Percentiles rank a stretch among this genome's conserved stretches.
Conservation (phyloP, 1,139 yeast species). For the Kazachstania sp. region DNA sequence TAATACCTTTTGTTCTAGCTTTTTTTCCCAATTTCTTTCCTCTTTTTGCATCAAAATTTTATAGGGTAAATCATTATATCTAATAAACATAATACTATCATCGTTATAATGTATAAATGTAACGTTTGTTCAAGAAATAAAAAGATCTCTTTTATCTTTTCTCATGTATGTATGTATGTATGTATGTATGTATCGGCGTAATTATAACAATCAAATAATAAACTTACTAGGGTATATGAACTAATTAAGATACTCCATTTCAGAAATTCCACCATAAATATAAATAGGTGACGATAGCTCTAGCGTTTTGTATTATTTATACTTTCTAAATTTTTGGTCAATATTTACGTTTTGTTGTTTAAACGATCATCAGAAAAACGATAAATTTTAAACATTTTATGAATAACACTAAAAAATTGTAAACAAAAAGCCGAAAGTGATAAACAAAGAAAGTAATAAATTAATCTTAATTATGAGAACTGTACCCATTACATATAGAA, state of each 20-base stretch:
- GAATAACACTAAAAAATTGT: not conserved
- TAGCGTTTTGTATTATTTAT: no score
- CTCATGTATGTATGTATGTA: no score
- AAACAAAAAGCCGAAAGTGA: not conserved
- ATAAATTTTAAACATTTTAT: not conserved
- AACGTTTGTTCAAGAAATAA: not conserved
- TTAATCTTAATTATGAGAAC: no score
- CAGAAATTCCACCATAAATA: no score
- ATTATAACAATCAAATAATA: no score
- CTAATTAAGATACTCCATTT: no score
- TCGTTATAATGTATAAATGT: not conserved
- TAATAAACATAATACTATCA: not conserved
- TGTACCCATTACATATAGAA: no score
- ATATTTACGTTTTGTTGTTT: not conserved
- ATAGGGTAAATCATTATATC: not conserved
- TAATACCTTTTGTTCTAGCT: not conserved
- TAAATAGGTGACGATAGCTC: no score
- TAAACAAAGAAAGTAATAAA: not conserved
- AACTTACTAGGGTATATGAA: no score
- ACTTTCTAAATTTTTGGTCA: not conserved
- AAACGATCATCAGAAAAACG: not conserved
- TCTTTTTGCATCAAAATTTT: conserved; percentile 1
- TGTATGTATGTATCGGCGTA: not conserved
- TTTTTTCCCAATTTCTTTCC: not conserved
- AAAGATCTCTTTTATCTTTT: not conserved